Evolutionary conservation across 148 eudicot genomes (phyloP).

Genomic region (Salicornia ramosissima): DNA sequence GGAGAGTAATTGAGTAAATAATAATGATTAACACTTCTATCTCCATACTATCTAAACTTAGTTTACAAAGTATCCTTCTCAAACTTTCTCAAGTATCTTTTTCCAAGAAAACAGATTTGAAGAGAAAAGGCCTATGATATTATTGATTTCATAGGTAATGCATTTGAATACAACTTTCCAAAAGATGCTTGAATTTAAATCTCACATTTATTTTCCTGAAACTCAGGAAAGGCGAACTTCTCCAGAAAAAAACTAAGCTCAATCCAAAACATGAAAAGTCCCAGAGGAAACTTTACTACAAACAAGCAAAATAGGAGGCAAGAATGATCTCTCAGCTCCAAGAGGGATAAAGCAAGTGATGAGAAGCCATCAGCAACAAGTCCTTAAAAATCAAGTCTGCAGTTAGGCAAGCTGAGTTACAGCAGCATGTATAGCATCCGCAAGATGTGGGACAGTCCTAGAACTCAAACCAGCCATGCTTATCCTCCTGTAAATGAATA

Average conservation of each 20-base stretch:
- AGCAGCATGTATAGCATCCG: slow-evolving; percentile 92
- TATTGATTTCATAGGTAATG: not conserved
- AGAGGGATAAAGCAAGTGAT: not conserved
- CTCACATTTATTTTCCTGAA: not conserved
- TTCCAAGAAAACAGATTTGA: not conserved
- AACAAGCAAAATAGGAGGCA: not conserved
- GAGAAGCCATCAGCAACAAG: not conserved
- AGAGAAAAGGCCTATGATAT: not conserved
- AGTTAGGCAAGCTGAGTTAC: slow-evolving; percentile 51
- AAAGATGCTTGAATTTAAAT: not conserved
- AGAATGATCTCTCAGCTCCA: not conserved
- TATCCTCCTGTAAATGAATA: slow-evolving; percentile 59
- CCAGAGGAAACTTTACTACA: not conserved
- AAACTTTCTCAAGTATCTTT: not conserved
- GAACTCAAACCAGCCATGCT: slow-evolving; percentile 99
- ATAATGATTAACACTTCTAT: too few species aligned
- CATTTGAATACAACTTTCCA: not conserved
- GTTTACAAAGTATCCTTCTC: too few species aligned
- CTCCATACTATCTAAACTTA: too few species aligned
- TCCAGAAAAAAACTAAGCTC: not conserved
- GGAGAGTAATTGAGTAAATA: too few species aligned
- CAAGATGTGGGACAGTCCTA: slow-evolving; percentile 77
- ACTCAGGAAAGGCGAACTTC: not conserved
- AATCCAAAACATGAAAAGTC: slow-evolving; percentile 1
- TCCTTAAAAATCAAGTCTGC: not conserved